Evolutionary conservation across 345 rosid genomes (phyloP).

Genomic region (Chamaenerion angustifolium): DNA sequence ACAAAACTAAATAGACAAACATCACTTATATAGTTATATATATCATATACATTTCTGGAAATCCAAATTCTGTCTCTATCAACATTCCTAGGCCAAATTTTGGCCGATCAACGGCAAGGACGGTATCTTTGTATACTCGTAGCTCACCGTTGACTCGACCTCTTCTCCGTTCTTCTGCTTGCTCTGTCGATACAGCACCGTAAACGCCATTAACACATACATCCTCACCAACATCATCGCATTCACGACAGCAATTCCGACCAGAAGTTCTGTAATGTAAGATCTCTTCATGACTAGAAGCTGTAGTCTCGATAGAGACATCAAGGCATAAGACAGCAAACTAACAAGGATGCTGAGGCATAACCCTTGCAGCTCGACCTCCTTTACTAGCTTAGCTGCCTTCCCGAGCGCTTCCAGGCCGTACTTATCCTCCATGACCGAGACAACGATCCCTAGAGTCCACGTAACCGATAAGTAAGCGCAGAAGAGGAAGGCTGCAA

Average conservation of each 20-base stretch:
- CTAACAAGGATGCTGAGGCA: constrained; percentile 24
- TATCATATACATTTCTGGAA: too few species aligned
- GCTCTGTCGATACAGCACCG: constrained; percentile 34
- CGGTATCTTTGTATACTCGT: constrained; percentile 26
- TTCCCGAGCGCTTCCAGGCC: constrained; percentile 47
- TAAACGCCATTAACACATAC: constrained; percentile 23
- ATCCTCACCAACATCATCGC: constrained; percentile 13
- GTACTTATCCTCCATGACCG: constrained; percentile 32
- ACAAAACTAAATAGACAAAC: too few species aligned
- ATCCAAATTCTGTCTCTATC: too few species aligned
- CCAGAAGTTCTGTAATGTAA: constrained; percentile 1
- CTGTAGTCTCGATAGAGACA: constrained; percentile 4
- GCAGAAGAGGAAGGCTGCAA: constrained; percentile 11
- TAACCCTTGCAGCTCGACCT: constrained; percentile 23
- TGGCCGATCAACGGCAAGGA: constrained; percentile 11
- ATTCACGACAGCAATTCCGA: constrained; percentile 17
- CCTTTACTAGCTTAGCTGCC: constrained; percentile 43
- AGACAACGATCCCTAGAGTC: constrained; percentile 37
- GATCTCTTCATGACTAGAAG: background rate
- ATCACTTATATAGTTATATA: too few species aligned
- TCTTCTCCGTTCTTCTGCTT: constrained; percentile 35
- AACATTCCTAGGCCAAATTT: constrained; percentile 2
- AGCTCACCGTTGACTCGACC: constrained; percentile 19
- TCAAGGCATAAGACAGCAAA: constrained; percentile 7
- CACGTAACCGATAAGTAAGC: constrained; percentile 29